Base-by-base conservation (phyloP, 2,329 filamentous ascomycete species). In the Chaetomium sp. region DNA sequence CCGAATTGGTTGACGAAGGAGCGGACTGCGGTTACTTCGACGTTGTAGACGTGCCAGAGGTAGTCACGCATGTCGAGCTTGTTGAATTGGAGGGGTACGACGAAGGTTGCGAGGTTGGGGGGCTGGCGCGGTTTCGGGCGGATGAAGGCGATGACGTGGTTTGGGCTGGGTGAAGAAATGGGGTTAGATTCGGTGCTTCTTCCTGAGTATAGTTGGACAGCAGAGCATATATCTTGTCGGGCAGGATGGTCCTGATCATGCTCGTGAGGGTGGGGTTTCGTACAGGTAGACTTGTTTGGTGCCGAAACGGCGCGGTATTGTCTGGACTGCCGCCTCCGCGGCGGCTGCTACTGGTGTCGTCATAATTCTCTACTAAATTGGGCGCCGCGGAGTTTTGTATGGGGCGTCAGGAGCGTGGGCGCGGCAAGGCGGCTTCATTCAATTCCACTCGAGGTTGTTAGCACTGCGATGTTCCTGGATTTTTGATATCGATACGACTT, bases 21-120 rank as follows among this genome's bases (percentile, higher is more conserved):
- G 59, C 92, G 88, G 59, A 97, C 84, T 62, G 78, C 78, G 52
- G 82, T 75, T 53, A 86, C 82, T 61, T 85, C 80, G 59, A 97
- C 85, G 58, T 81, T 79, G 78, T 99, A 99, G 44, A 82, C 81
- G 71, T 95, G 85, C 76, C 83, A 88, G 59, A 99, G 86, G 76
- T 97, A 99, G 76, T 96, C 91, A 71, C 91, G 89, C 43, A 99
- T 76, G 71, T 99, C 94, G 72, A 97, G 86, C 76, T 99, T 99
- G 79, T 90, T 95, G 79, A 96, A 91, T 65, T 82, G 85, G 65
- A 97, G 80, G 9, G 94, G 94, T 36, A 96, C 92, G 67, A 86
- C 80, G 82, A 99, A 99, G 66, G 85, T 87, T 61, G 92, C 94
- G 70, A 89, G 90, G 70, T 85, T 87, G 19, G 91, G 84, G 6